These are phyloP conservation scores for Dendrothele bispora DNA, from an alignment of 768 basidiomycete genomes.

Conservation along the genomic window DNA sequence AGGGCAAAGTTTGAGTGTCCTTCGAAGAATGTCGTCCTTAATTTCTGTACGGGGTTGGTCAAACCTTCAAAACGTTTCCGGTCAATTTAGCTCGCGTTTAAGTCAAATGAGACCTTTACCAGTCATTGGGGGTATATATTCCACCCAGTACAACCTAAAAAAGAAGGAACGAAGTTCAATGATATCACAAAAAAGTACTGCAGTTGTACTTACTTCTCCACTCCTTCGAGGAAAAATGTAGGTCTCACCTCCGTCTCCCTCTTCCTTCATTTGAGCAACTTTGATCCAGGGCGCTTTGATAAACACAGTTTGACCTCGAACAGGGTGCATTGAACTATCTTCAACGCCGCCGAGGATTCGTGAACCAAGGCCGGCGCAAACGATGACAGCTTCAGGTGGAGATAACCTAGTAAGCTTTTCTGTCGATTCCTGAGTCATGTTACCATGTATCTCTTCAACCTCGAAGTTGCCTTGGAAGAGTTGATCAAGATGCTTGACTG, in stretches of 20 bases:
- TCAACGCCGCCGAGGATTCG: constrained; percentile 59
- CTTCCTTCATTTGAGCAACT: constrained; percentile 15
- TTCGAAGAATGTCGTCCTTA: constrained; percentile 15
- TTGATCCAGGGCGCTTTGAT: constrained; percentile 48
- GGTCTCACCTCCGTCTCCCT: constrained; percentile 24
- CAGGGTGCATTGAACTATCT: constrained; percentile 55
- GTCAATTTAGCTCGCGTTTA: background rate
- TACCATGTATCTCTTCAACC: no score
- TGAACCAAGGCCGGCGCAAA: constrained; percentile 37
- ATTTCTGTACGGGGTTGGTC: constrained; percentile 15
- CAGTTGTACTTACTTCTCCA: constrained; percentile 25
- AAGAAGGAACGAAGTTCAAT: background rate
- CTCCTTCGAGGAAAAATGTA: constrained; percentile 69
- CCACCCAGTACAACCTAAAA: constrained; percentile 52
- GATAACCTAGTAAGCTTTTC: no score
- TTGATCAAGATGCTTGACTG: constrained; percentile 61
- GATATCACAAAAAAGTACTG: constrained; percentile 12
- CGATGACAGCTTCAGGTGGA: constrained; percentile 16
- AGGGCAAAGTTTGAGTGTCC: constrained; percentile 25
- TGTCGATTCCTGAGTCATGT: no score
- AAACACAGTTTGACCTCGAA: constrained; percentile 64
- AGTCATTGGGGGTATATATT: constrained; percentile 48
- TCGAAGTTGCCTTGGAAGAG: constrained; percentile 49
- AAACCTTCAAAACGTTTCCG: no score
- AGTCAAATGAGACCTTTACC: constrained; percentile 19